Evolutionary conservation across 129 eudicot genomes (phyloP).

Genomic region (Pittosporum tobira): DNA sequence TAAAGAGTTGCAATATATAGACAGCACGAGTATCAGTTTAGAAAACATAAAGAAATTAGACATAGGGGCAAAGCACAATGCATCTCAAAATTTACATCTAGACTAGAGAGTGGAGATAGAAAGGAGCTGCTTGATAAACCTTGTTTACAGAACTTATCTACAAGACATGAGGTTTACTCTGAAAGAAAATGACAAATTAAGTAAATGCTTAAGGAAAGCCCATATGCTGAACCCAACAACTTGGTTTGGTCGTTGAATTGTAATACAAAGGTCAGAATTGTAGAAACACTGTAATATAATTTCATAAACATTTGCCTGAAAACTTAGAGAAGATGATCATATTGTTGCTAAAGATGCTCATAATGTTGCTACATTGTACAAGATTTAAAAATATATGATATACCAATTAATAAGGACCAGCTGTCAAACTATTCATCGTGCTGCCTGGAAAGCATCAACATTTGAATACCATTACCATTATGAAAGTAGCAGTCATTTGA

Average conservation of each 20-base stretch:
- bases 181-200: not conserved
- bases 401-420: not conserved
- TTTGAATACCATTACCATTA: slow-evolving; percentile 41
- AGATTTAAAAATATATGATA: too few species aligned
- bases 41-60: too few species aligned
- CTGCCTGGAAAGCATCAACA: slow-evolving; percentile 2
- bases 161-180: not conserved
- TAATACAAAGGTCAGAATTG: not conserved
- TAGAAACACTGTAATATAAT: not conserved
- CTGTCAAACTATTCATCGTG: not conserved
- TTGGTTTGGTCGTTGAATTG: not conserved
- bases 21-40: too few species aligned
- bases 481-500: slow-evolving; percentile 95
- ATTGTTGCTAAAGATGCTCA: not conserved
- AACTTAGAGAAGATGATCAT: not conserved
- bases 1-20: too few species aligned
- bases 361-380: too few species aligned
- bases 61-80: not conserved
- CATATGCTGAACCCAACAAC: not conserved
- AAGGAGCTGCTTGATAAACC: not conserved
- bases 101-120: not conserved
- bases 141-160: too few species aligned
- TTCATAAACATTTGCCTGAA: not conserved
- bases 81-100: not conserved
- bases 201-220: not conserved